Evolutionary conservation across 2,329 filamentous ascomycete species (phyloP).

Genomic region (Aspergillus tubingensis): DNA sequence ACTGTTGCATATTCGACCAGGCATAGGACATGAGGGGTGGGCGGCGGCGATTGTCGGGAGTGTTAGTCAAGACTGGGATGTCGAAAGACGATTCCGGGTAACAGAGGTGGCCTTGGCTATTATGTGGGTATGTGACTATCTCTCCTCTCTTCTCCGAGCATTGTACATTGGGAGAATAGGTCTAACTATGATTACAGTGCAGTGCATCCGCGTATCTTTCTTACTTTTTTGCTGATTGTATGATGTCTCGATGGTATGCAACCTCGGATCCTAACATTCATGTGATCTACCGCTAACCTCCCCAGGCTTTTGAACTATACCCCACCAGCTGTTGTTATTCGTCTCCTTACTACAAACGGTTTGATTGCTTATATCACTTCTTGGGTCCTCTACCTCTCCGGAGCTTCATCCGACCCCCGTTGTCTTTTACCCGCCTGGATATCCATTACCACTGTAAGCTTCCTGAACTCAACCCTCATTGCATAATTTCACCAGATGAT

Average conservation of each 20-base stretch:
- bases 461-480: not conserved
- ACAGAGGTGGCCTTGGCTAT: conserved; percentile 72
- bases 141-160: conserved; percentile 23
- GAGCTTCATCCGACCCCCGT: conserved; percentile 69
- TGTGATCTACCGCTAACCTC: not conserved
- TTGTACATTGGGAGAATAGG: not conserved
- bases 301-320: conserved; percentile 79
- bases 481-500: not conserved
- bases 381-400: conserved; percentile 69
- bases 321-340: conserved; percentile 73
- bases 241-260: conserved; percentile 76
- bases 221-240: conserved; percentile 80
- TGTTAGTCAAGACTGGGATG: conserved; percentile 45
- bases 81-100: conserved; percentile 55
- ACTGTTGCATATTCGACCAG: conserved; percentile 54
- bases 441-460: conserved; percentile 68
- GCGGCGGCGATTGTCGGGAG: conserved; percentile 41
- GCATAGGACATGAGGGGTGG: conserved; percentile 46
- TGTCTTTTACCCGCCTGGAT: conserved; percentile 77
- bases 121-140: conserved; percentile 64
- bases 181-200: conserved; percentile 55
- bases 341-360: conserved; percentile 72
- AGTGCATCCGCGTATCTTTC: conserved; percentile 75
- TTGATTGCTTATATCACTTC: conserved; percentile 75
- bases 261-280: not conserved